Evolutionary conservation across 2,329 filamentous ascomycete genomes (phyloP), one percentile per base, ranked within the genome.

Genomic region (Cryphonectria nitschkei): DNA sequence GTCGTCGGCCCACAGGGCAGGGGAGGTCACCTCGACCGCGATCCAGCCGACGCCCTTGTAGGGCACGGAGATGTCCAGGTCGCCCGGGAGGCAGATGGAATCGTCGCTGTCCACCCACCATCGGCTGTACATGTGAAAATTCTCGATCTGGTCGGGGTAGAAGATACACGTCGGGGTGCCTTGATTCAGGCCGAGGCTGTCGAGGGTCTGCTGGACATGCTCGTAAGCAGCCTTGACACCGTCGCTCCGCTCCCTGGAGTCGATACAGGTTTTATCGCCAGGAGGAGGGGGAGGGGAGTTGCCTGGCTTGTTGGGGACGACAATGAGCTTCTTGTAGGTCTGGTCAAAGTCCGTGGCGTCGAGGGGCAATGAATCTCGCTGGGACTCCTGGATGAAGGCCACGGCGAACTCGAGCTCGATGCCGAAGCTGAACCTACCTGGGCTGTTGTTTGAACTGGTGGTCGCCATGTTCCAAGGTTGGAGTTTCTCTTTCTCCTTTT

Each of bases 401-500:
- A 66, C 34, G n/a, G 34, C 46, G n/a, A 66, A 54, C 26, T 66
- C 64, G 7, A 66, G 43, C 64, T 66, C 64, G 11, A 66, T n/a
- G 46, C 64, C 64, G n/a, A 66, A 56, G 26, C 64, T 54, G 64
- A 66, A 56, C 32, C 32, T 54, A 56, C 64, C 64, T 37, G 22
- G 6, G 19, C 26, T 11, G 29, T 64, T 13, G 29, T 32, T 26
- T 3, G 50, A 22, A 11, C 37, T n/a, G 9, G 43, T 34, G 39
- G 39, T 13, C 6, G 41, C 32, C 63, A 54, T 52, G 26, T 26
- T 26, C 26, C 26, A 26, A 26, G 26, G 34, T 39, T 39, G 9
- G 37, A 11, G 16, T 6, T 16, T 34, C 3, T 58, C 14, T 56
- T 56, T 56, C 13, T 58, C 32, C 26, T 58, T 13, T 26, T 26